These are phyloP conservation scores for Cylindrotheca fusiformis DNA, from an alignment of 108 stramenopile species.

Conservation along the genomic window DNA sequence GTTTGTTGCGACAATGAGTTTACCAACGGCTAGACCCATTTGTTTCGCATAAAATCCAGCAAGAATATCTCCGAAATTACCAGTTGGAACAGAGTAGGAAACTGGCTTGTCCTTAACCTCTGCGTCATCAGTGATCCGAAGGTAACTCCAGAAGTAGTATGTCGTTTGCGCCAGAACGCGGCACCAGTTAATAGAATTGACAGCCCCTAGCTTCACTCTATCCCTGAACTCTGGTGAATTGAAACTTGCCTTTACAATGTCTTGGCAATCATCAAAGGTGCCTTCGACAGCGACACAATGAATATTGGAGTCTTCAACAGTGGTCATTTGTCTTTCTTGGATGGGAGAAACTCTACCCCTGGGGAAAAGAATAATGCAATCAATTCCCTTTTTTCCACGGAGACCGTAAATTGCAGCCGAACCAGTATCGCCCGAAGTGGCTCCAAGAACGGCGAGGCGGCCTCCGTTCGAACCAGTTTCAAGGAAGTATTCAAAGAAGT, in stretches of 20 bases:
- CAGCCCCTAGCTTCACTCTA: conserved; percentile 92
- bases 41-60: conserved; percentile 98
- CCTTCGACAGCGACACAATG: conserved; percentile 94
- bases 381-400: conserved; percentile 95
- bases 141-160: conserved; percentile 98
- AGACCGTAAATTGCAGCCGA: conserved; percentile 97
- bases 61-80: conserved; percentile 98
- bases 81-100: conserved; percentile 95
- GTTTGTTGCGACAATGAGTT: conserved; percentile 95
- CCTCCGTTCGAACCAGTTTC: conserved; percentile 86
- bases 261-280: conserved; percentile 98
- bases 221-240: conserved; percentile 86
- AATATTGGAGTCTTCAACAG: conserved; percentile 93
- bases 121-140: conserved; percentile 81
- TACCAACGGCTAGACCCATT: conserved; percentile 96
- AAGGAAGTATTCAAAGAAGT: conserved; percentile 98
- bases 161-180: conserved; percentile 98
- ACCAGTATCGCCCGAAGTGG: conserved; percentile 95
- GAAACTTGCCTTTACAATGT: conserved; percentile 97
- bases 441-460: conserved; percentile 91
- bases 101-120: conserved; percentile 46
- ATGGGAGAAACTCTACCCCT: conserved; percentile 92
- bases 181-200: conserved; percentile 99
- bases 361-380: conserved; percentile 97
- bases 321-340: conserved; percentile 99